Evolutionary conservation across 1,139 yeast species (phyloP), one percentile per base, ranked within the genome.

Genomic region (Sugiyamaella neomexicana): DNA sequence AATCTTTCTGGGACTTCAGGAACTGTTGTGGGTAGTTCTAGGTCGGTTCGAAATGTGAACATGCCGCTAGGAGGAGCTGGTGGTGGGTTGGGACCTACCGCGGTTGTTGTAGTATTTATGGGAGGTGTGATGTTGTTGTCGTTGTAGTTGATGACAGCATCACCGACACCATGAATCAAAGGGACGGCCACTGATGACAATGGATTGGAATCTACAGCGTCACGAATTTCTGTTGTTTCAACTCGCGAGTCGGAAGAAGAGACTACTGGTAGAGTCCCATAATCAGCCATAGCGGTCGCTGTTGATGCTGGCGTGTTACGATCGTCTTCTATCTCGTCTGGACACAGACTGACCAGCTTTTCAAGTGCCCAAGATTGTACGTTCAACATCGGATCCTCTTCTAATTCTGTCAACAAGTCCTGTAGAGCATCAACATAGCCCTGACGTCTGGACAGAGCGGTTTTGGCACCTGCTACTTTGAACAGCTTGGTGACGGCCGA

Each of bases 401-500:
- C 60, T 37, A 63, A 36, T 5, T 58, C 60, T 4, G 54, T 55
- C 41, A 63, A 48, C 31, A 63, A 46, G 40, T 64, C 66, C 32
- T 61, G 58, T 16, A 63, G 45, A 12, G 69, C 68, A 41, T 64
- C 63, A 12, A 58, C 50, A 55, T 66, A 66, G 17, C 70, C 70
- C 50, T 65, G 65, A 13, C 61, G 61, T 31, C 63, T 58, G 7
- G 64, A 60, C 37, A 58, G 50, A n/a, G 57, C 56, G 9, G 63
- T 58, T 46, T 63, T 58, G 25, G 65, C 61, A 10, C 66, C 61
- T 29, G 67, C 57, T 20, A 67, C 62, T 48, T 67, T 68, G 60
- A 63, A 65, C 54, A 68, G 60, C 58, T 63, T 60, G 36, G 69
- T 61, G 34, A 67, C 65, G 15, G 70, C 62, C 50, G 63, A 57